Percentiles rank a stretch among this genome's conserved stretches.
Conservation (phyloP, 1,139 yeast genomes). For the Yamadazyma atmosphaerica region DNA sequence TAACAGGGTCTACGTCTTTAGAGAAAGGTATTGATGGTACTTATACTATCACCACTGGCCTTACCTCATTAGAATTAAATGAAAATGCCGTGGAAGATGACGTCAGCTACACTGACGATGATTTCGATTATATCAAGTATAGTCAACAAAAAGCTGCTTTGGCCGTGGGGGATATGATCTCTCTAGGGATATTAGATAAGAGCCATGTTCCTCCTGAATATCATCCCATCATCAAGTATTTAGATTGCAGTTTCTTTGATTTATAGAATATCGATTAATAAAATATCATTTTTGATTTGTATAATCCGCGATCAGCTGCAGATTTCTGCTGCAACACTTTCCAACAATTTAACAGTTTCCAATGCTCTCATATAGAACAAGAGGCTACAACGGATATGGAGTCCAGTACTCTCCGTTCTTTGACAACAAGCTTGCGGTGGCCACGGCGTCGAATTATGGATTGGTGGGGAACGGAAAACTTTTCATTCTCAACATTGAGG, state of each 20-base stretch:
- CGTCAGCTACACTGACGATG: conserved; percentile 55
- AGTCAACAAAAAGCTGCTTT: conserved; percentile 72
- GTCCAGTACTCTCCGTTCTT: conserved; percentile 89
- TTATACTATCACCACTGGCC: conserved; percentile 38
- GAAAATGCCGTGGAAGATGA: conserved; percentile 32
- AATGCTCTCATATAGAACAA: conserved; percentile 76
- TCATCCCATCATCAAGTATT: conserved; percentile 32
- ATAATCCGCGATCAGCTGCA: too few relatives aligned
- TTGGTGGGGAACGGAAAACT: conserved; percentile 91
- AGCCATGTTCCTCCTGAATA: conserved; percentile 28
- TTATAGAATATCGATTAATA: conserved; percentile 2
- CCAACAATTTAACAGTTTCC: background rate
- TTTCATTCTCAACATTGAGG: conserved; percentile 64
- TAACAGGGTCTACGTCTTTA: conserved; percentile 15
- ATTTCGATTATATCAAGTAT: conserved; percentile 77
- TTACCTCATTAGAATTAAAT: conserved; percentile 29
- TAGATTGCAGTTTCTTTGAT: conserved; percentile 39
- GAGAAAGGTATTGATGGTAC: conserved; percentile 40
- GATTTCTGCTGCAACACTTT: too few relatives aligned
- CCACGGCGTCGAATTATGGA: conserved; percentile 90
- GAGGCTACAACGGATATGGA: conserved; percentile 84
- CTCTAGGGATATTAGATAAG: conserved; percentile 53
- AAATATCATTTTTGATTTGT: background rate
- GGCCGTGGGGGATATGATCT: conserved; percentile 72
- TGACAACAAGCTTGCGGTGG: conserved; percentile 87